Base-by-base conservation (phyloP, 352 stramenopile genomes). In the Plasmopara halstedii region DNA sequence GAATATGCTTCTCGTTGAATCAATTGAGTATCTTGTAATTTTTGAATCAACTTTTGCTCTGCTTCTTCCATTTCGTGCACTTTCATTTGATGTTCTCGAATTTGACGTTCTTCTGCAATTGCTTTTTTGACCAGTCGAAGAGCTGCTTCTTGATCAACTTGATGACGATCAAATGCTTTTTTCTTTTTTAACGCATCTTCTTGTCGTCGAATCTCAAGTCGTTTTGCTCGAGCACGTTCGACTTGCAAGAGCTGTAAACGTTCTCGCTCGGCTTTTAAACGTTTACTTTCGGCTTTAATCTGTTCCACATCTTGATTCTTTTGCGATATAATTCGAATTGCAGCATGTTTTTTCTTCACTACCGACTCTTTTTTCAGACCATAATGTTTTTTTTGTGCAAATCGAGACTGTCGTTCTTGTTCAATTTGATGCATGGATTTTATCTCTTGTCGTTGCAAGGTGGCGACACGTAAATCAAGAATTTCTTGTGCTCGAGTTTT, bases 221-320 rank as follows among this genome's bases (percentile, higher is more conserved):
- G 56, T 23, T 84, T 84, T 33, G 79, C 77, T 20, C 58, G 61
- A 6, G 75, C 75, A 7, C 59, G 62, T 34, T 72, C 70, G 3
- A 86, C 67, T 46, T 85, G 64, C 21, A 61, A n/a, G 21, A 72
- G 19, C 19, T 82, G 70, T 18, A 79, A 50, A 29, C 64, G 65
- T 42, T 83, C 70, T 6, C 74, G 73, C 46, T 84, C 70, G 7
- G 63, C 66, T 42, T 85, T 77, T 25, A 88, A 62, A 6, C 73
- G 63, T 20, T 73, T 71, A 21, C 70, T 78, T 51, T 88, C 76
- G 14, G 32, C 70, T 48, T 88, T 85, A n/a, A 88, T 71, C 29
- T 75, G 64, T 41, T 85, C 76, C 1, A 88, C 76, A 44, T 88
- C 76, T 45, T 88, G 73, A 42, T 78, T 85, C 27, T 84, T 84